Evolutionary conservation across 2,329 filamentous ascomycete genomes (phyloP).

Genomic region (Apiospora aurea): DNA sequence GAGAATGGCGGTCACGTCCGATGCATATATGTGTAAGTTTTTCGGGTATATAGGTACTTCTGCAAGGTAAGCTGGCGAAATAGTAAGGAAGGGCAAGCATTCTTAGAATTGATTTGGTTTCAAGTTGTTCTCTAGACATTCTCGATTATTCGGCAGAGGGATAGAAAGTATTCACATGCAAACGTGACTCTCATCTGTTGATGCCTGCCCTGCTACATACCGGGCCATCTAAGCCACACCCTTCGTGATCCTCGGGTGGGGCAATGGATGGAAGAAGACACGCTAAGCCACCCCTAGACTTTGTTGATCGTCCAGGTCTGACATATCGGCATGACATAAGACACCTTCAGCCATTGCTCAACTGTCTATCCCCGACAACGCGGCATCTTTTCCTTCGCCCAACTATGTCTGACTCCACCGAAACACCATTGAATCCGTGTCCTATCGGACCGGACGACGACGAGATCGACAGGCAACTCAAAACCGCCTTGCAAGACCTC

Average conservation of each 20-base stretch:
- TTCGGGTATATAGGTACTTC: too few relatives aligned
- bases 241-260: not conserved
- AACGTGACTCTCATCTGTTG: too few relatives aligned
- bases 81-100: too few relatives aligned
- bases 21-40: too few relatives aligned
- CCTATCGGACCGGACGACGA: not conserved
- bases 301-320: not conserved
- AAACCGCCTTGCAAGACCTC: not conserved
- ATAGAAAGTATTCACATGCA: too few relatives aligned
- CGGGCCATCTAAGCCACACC: not conserved
- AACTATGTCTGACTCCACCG: not conserved
- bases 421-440: not conserved
- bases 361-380: not conserved
- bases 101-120: too few relatives aligned
- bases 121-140: too few relatives aligned
- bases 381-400: not conserved
- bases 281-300: not conserved
- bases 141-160: too few relatives aligned
- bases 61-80: too few relatives aligned
- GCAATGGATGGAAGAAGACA: not conserved
- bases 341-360: not conserved
- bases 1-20: too few relatives aligned
- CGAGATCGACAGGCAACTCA: conserved; percentile 3
- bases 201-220: not conserved
- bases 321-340: not conserved